Percentiles rank a stretch among this genome's conserved stretches.
phyloP scores from a whole-genome alignment of 2,329 filamentous ascomycete species.

The Onygenales sp. region DNA sequence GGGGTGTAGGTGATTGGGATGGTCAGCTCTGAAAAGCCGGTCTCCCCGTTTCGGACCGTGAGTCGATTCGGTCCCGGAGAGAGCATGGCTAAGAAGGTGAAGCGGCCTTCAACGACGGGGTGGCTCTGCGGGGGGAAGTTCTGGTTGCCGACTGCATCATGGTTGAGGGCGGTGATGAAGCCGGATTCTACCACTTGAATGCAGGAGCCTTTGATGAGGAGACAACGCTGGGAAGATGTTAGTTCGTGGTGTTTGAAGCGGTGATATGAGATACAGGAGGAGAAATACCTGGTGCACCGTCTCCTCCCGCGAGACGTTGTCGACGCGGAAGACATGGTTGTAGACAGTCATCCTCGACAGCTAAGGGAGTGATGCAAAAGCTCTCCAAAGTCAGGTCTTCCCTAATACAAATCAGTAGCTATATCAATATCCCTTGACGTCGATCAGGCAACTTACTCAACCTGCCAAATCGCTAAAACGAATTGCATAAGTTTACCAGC shows the following conservation, averaged over 20 bases:
- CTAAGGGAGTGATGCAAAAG: too few species aligned
- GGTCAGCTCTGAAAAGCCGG: conserved; percentile 4
- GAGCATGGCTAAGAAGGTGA: conserved; percentile 13
- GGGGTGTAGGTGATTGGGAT: conserved; percentile 12
- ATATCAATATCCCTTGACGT: too few species aligned
- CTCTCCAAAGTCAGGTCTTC: neutral
- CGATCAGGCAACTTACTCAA: too few species aligned
- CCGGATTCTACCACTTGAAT: neutral
- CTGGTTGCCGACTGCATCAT: neutral
- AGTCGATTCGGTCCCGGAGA: conserved; percentile 11
- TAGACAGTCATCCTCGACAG: neutral
- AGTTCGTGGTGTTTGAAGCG: neutral
- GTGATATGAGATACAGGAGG: neutral
- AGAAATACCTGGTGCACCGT: conserved; percentile 1
- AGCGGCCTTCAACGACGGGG: conserved; percentile 11
- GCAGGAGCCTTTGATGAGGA: neutral
- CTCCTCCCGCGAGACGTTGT: neutral
- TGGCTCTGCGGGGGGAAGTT: conserved; percentile 7
- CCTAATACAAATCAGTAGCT: neutral
- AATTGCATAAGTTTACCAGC: too few species aligned
- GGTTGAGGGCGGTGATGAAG: neutral
- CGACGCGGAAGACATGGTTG: neutral
- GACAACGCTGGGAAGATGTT: neutral
- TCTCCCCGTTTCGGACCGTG: conserved; percentile 5
- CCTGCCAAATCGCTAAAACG: too few species aligned